Conservation (phyloP, 2,329 filamentous ascomycete species). For the Cladophialophora exuberans region DNA sequence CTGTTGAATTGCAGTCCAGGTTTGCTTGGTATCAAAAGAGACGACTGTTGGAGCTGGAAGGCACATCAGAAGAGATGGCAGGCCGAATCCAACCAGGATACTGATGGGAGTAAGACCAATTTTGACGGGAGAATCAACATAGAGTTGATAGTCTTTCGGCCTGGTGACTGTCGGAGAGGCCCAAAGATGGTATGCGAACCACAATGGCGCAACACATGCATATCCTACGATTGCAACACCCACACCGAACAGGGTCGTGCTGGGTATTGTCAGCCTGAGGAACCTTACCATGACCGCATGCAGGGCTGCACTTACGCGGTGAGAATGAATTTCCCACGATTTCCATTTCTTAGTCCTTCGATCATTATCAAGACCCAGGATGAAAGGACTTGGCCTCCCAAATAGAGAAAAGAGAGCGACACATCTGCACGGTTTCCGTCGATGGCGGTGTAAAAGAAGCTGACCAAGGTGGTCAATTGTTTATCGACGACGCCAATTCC, state of each 20-base stretch:
- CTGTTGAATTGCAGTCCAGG: constrained; percentile 55
- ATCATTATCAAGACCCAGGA: constrained; percentile 49
- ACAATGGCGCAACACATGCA: constrained; percentile 49
- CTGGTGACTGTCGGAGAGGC: constrained; percentile 45
- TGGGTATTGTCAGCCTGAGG: constrained; percentile 18
- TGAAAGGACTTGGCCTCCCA: constrained; percentile 46
- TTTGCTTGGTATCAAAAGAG: constrained; percentile 49
- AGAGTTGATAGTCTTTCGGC: constrained; percentile 40
- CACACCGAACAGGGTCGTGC: constrained; percentile 46
- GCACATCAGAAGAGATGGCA: constrained; percentile 50
- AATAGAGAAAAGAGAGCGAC: constrained; percentile 42
- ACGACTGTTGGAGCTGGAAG: constrained; percentile 47
- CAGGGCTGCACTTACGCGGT: constrained; percentile 14
- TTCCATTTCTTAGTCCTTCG: constrained; percentile 51
- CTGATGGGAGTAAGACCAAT: constrained; percentile 44
- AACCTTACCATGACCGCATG: not conserved
- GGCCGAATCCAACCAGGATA: constrained; percentile 48
- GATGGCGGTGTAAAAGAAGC: constrained; percentile 46
- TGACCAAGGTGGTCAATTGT: constrained; percentile 34
- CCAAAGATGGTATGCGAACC: constrained; percentile 48
- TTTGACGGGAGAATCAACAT: constrained; percentile 37
- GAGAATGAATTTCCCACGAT: constrained; percentile 41
- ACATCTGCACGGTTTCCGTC: constrained; percentile 43
- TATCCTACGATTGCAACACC: constrained; percentile 49
- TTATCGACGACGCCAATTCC: constrained; percentile 34